Base-by-base conservation (phyloP, 2,329 filamentous ascomycete genomes). In the Xylariaceae sp. region DNA sequence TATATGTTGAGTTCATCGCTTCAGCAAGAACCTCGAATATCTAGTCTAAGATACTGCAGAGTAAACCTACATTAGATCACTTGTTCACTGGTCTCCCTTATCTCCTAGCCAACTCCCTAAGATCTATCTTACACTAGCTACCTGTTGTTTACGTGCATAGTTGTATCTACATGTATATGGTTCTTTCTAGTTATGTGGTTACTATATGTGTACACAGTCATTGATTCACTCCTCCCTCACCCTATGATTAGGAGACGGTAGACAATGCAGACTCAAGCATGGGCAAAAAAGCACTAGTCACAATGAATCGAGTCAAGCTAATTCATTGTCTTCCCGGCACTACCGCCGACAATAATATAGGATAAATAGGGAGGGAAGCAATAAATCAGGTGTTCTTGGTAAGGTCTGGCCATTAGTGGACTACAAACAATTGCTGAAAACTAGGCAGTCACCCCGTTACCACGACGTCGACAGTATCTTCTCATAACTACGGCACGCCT, bases 81-180 rank as follows among this genome's bases (percentile, higher is more conserved):
- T 37, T 3, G 32, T 37, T 37, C 32, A 7, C 6, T 37, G 12
- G 6, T 37, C 32, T 37, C 32, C 7, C 12, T 37, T 40, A 23
- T 9, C 26, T 48, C 50, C 43, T 32, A 5, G 40, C 20, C 20
- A 50, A 42, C 42, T 26, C 14, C 32, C 42, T 16, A 3, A 37
- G 14, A 37, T 37, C 32, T 16, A 37, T 37, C 32, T 37, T 7
- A 16, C 32, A 16, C 3, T 14, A 10, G 14, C 3, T 37, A 14
- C 32, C 32, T 14, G 32, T 14, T 12, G 32, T 37, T 37, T 37
- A 10, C 14, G 12, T 37, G 14, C 14, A 7, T 37, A 32, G 47
- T 37, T 48, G 45, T 40, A 40, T 14, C 40, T 47, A 12, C 50
- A 41, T 40, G 46, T 51, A 40, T 23, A 51, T 45, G 51, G 41